These are phyloP conservation scores for Silene uniflora DNA, from an alignment of 148 eudicot genomes.

Conservation along the genomic window DNA sequence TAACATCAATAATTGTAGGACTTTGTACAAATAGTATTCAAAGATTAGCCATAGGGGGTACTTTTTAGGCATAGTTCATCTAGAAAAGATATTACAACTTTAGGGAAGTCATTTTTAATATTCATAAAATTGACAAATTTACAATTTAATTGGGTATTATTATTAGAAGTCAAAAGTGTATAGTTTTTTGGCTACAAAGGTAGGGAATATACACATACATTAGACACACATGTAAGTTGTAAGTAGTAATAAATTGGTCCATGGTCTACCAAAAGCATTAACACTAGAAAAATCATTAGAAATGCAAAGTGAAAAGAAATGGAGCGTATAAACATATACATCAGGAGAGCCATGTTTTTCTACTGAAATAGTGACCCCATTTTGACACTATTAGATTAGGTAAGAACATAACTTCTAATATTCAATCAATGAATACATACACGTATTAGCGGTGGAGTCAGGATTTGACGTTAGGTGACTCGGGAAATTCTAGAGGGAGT, in stretches of 20 bases:
- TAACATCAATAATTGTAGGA: no score
- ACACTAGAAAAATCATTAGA: not conserved
- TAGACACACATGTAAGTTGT: not conserved
- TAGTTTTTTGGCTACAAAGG: not conserved
- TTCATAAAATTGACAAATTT: no score
- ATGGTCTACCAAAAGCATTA: slow-evolving; percentile 12
- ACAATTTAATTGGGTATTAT: no score
- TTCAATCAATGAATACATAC: no score
- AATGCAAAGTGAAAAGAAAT: slow-evolving; percentile 8
- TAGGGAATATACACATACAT: not conserved
- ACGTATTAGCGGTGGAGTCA: not conserved
- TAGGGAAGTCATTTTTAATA: no score
- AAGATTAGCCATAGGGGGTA: no score
- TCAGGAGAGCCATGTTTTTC: slow-evolving; percentile 4
- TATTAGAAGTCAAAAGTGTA: slow-evolving; percentile 5
- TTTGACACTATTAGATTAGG: slow-evolving; percentile 2
- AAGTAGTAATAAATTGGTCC: not conserved
- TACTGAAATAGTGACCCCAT: slow-evolving; percentile 11
- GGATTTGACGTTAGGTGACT: no score
- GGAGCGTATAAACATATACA: slow-evolving; percentile 16
- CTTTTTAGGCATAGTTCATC: no score
- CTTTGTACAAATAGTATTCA: no score
- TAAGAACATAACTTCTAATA: not conserved
- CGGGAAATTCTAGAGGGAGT: no score
- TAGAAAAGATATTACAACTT: no score